Conservation (phyloP, 805 yeast genomes). For the Candida ipomoeae region DNA sequence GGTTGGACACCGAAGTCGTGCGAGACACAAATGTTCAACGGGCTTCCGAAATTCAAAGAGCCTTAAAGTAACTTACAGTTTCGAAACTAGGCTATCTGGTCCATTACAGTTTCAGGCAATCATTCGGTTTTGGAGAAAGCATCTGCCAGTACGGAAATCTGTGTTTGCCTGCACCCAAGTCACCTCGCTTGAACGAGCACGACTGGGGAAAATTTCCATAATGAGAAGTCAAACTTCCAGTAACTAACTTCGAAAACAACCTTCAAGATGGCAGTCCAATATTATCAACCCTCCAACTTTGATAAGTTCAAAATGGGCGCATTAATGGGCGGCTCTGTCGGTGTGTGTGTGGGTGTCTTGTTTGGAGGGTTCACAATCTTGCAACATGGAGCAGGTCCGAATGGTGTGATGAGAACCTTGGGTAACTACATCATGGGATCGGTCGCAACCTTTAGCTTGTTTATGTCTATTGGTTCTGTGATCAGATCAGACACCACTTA, state of each 20-base stretch:
- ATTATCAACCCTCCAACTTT: slow-evolving; percentile 73
- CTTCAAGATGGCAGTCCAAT: slow-evolving; percentile 17
- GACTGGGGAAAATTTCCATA: slow-evolving; percentile 4
- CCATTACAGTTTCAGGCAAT: not conserved
- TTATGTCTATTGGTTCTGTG: slow-evolving; percentile 94
- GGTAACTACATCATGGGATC: slow-evolving; percentile 97
- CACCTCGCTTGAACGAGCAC: slow-evolving; percentile 1
- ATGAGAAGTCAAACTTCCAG: not conserved
- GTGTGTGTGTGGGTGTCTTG: slow-evolving; percentile 90
- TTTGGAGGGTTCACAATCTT: slow-evolving; percentile 91
- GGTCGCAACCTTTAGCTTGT: slow-evolving; percentile 93
- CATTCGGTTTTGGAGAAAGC: not conserved
- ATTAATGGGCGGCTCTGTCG: slow-evolving; percentile 89
- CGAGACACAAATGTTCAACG: not conserved
- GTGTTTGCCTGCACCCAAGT: slow-evolving; percentile 2
- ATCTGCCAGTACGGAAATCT: not conserved
- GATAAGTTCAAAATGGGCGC: slow-evolving; percentile 99
- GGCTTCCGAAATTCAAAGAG: not conserved
- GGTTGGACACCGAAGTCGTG: slow-evolving; percentile 6
- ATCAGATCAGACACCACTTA: slow-evolving; percentile 65
- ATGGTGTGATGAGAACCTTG: slow-evolving; percentile 92
- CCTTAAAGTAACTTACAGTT: not conserved
- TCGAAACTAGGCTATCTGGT: too few relatives aligned
- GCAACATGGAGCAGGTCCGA: slow-evolving; percentile 96
- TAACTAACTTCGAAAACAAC: not conserved